Evolutionary conservation across 306 rosid species (phyloP).

Genomic region (Coriaria nepalensis): DNA sequence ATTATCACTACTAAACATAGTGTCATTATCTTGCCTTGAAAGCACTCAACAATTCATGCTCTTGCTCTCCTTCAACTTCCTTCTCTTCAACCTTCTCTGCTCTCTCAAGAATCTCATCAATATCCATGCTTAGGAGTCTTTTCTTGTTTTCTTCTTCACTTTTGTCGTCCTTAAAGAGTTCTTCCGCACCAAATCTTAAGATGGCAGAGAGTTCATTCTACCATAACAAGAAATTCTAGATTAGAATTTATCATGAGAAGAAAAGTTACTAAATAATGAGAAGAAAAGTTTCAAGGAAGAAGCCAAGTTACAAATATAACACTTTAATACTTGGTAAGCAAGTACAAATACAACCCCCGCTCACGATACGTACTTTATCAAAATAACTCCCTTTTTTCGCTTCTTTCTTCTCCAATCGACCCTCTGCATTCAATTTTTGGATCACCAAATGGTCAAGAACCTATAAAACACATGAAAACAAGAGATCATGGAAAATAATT

Average conservation of each 20-base stretch:
- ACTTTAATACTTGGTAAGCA: not conserved
- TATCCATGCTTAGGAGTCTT: constrained; percentile 77
- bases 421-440: constrained; percentile 97
- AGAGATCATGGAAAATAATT: constrained; percentile 12
- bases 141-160: constrained; percentile 97
- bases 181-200: constrained; percentile 96
- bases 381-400: constrained; percentile 73
- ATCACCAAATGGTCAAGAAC: constrained; percentile 99
- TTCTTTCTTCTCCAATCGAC: constrained; percentile 95
- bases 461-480: constrained; percentile 30
- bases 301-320: not conserved
- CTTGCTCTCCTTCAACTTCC: constrained; percentile 59
- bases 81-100: constrained; percentile 98
- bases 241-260: not conserved
- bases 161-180: constrained; percentile 93
- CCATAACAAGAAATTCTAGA: constrained; percentile 9
- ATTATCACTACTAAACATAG: constrained; percentile 4
- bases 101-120: constrained; percentile 98
- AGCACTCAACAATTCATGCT: constrained; percentile 73
- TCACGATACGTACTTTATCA: constrained; percentile 69
- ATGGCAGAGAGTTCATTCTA: constrained; percentile 96
- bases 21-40: constrained; percentile 62
- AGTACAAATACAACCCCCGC: constrained; percentile 1
- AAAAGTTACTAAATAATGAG: not conserved
- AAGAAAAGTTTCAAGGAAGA: not conserved